Evolutionary conservation across 2,329 filamentous ascomycete genomes (phyloP).

Genomic region (Alternaria solani): DNA sequence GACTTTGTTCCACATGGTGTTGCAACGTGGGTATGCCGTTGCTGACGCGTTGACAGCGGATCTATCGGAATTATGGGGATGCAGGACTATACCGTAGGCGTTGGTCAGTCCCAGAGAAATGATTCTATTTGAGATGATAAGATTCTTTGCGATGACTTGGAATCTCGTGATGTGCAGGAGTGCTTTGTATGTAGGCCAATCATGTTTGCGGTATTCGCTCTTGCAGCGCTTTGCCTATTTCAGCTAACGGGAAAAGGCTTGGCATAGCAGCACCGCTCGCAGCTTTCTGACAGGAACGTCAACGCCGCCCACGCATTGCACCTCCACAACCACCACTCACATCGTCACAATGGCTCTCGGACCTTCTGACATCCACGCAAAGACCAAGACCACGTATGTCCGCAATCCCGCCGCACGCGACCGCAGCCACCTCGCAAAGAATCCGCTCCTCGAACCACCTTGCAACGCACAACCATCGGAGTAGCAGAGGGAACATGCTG

Average conservation of each 20-base stretch:
- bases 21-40: slow-evolving; percentile 28
- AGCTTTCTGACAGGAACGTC: slow-evolving; percentile 27
- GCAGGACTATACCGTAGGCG: neutral
- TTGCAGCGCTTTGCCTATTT: slow-evolving; percentile 3
- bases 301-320: slow-evolving; percentile 30
- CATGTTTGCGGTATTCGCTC: neutral
- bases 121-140: neutral
- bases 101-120: neutral
- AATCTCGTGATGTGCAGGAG: neutral
- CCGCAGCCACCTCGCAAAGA: slow-evolving; percentile 2
- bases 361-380: slow-evolving; percentile 35
- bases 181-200: neutral
- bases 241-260: slow-evolving; percentile 9
- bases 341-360: slow-evolving; percentile 44
- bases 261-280: slow-evolving; percentile 23
- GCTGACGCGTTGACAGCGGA: slow-evolving; percentile 26
- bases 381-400: slow-evolving; percentile 43
- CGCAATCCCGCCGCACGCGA: slow-evolving; percentile 6
- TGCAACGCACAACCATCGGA: slow-evolving; percentile 12
- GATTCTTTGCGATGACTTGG: neutral
- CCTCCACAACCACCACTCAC: slow-evolving; percentile 22
- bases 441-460: slow-evolving; percentile 16
- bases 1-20: slow-evolving; percentile 17
- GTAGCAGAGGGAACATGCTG: slow-evolving; percentile 19
- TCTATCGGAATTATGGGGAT: slow-evolving; percentile 24